Percentiles rank a stretch among this genome's conserved stretches.
phyloP scores from a whole-genome alignment of 2,329 filamentous ascomycete genomes.

The Diplodia corticola region DNA sequence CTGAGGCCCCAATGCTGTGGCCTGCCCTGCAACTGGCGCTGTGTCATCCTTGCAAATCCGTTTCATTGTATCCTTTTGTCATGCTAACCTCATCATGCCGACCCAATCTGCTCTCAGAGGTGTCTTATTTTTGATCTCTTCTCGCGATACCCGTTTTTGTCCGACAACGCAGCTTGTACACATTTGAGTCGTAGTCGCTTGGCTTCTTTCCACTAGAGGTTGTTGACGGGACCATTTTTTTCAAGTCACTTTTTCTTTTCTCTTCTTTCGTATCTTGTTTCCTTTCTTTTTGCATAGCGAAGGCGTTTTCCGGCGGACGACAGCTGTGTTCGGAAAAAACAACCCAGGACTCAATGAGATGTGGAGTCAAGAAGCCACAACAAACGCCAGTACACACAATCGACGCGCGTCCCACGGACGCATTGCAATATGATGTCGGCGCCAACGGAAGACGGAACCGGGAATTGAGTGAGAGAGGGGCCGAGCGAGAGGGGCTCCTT shows the following conservation, averaged over 20 bases:
- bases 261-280: neutral
- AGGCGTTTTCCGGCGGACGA: conserved; percentile 10
- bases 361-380: neutral
- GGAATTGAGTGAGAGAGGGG: neutral
- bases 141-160: conserved; percentile 19
- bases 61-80: conserved; percentile 8
- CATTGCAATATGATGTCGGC: neutral
- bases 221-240: neutral
- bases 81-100: conserved; percentile 4
- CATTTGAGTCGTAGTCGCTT: neutral
- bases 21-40: neutral
- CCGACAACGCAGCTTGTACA: conserved; percentile 1
- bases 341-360: neutral
- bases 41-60: neutral
- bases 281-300: conserved; percentile 12
- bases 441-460: neutral
- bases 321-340: neutral
- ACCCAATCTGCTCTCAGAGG: neutral
- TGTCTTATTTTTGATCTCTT: conserved; percentile 2
- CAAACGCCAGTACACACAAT: neutral
- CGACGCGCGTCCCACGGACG: neutral
- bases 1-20: neutral
- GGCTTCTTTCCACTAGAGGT: neutral
- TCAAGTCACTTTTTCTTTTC: neutral
- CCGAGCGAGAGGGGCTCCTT: neutral